phyloP scores from a whole-genome alignment of 192 early-diverging fungal genomes.

The Endogone sp. region DNA sequence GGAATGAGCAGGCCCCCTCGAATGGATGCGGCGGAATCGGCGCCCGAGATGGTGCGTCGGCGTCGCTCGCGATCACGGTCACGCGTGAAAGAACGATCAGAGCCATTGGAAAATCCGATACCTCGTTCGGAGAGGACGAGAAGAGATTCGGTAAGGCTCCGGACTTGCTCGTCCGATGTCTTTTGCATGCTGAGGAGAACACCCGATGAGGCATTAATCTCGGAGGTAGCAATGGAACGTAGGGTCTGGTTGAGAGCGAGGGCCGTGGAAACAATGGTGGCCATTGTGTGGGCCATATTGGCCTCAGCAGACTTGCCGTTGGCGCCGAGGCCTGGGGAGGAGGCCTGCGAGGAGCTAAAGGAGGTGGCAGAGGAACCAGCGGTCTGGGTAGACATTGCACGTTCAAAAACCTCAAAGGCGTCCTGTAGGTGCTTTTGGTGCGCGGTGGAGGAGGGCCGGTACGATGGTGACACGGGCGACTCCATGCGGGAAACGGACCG shows the following conservation, averaged over 20 bases:
- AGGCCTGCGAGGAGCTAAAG: background rate
- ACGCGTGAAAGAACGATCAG: background rate
- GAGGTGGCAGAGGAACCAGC: conserved; percentile 15
- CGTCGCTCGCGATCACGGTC: background rate
- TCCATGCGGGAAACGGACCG: background rate
- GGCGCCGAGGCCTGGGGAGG: background rate
- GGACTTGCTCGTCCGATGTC: conserved; percentile 21
- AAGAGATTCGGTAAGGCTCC: conserved; percentile 20
- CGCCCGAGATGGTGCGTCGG: background rate
- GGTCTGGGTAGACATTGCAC: background rate
- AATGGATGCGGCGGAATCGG: background rate
- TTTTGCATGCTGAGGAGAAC: conserved; percentile 9
- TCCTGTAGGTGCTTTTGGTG: conserved; percentile 20
- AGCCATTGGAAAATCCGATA: background rate
- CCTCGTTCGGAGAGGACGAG: background rate
- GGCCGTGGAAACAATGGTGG: conserved; percentile 21
- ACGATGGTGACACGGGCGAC: background rate
- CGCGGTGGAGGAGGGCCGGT: background rate
- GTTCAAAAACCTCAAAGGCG: conserved; percentile 24
- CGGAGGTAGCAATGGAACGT: conserved; percentile 4
- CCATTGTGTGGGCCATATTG: conserved; percentile 12
- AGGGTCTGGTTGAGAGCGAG: conserved; percentile 12
- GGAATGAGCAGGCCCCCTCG: too few relatives aligned
- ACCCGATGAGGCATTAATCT: background rate
- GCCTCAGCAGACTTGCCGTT: background rate